Percentiles rank a stretch among this genome's conserved stretches.
Evolutionary conservation across 768 basidiomycete species (phyloP).

Genomic region (Lentinula raphanica): DNA sequence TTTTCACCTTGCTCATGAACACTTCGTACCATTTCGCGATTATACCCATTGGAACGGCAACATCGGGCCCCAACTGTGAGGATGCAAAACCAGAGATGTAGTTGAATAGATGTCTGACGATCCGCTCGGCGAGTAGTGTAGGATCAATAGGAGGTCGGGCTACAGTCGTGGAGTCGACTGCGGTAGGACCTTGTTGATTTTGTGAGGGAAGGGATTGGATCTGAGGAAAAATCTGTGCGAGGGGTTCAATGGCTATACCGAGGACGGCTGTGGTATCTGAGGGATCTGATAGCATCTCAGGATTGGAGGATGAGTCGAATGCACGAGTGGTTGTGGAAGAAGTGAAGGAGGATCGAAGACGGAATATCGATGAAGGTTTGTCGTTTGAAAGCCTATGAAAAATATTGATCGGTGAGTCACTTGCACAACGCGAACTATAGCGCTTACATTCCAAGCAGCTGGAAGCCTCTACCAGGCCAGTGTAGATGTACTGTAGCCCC

Average conservation of each 20-base stretch:
- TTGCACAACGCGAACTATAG: background rate
- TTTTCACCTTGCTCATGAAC: conserved; percentile 54
- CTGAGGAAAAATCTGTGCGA: conserved; percentile 56
- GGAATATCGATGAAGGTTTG: conserved; percentile 86
- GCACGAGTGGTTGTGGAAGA: conserved; percentile 33
- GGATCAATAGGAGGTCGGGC: conserved; percentile 34
- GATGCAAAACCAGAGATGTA: conserved; percentile 65
- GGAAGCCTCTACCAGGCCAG: conserved; percentile 85
- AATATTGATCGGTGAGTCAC: background rate
- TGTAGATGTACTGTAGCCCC: conserved; percentile 82
- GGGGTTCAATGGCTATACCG: conserved; percentile 76
- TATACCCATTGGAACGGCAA: conserved; percentile 55
- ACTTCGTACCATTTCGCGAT: conserved; percentile 70
- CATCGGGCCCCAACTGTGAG: conserved; percentile 40
- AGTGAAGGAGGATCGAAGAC: conserved; percentile 61
- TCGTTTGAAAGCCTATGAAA: conserved; percentile 75
- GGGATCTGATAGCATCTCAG: conserved; percentile 31
- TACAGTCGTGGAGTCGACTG: background rate
- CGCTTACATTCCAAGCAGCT: conserved; percentile 77
- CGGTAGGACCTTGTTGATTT: conserved; percentile 16
- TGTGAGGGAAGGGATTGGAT: conserved; percentile 40
- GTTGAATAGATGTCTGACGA: conserved; percentile 72
- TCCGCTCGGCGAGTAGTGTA: conserved; percentile 55
- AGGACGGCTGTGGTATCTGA: conserved; percentile 64
- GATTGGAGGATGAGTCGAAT: conserved; percentile 27